Base-by-base conservation (phyloP, 23 red algal species). In the Chondrus crispus region DNA sequence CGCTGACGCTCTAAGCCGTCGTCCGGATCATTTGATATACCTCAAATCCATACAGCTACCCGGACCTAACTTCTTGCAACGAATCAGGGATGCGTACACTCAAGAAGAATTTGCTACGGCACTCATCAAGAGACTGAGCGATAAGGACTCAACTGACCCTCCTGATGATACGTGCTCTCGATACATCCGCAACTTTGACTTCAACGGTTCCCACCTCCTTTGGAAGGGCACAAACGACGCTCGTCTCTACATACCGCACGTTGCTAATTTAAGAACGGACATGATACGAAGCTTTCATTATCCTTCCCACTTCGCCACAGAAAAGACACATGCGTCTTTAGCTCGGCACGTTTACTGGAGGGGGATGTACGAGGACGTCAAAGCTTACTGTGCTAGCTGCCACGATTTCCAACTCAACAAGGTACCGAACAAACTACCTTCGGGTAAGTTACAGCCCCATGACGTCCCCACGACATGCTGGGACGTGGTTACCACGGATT, bases 401-500 rank as follows among this genome's bases (percentile, higher is more conserved):
- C 66, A 38, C 2, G 40, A 24, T 19, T 88, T 19, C 35, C 70
- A 75, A 74, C 33, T 47, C 37, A 88, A 76, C 37, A 88, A 88
- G 36, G 84, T 71, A 50, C 51, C 55, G 50, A 46, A 10, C 0
- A 8, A 68, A 24, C 42, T 29, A 0, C 12, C 20, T 53, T 29
- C 41, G 29, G 85, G 85, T 28, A 41, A 39, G 22, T 41, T 79
- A 30, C 46, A 89, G 29, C 69, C 41, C 11, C 85, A 89, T 76
- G 9, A 39, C 39, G 73, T 89, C 6, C 85, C 70, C 7, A 35
- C 57, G 45, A 41, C 70, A n/a, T 77, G 49, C 63, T 89, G 53
- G 85, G 49, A 89, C 46, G 51, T 63, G 16, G 45, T 77, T 7
- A 73, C 68, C 30, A 80, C 68, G 54, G 85, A 79, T 37, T 89